Base-by-base conservation (phyloP, 164 flowering plant genomes). In the Aristolochia fimbriata region DNA sequence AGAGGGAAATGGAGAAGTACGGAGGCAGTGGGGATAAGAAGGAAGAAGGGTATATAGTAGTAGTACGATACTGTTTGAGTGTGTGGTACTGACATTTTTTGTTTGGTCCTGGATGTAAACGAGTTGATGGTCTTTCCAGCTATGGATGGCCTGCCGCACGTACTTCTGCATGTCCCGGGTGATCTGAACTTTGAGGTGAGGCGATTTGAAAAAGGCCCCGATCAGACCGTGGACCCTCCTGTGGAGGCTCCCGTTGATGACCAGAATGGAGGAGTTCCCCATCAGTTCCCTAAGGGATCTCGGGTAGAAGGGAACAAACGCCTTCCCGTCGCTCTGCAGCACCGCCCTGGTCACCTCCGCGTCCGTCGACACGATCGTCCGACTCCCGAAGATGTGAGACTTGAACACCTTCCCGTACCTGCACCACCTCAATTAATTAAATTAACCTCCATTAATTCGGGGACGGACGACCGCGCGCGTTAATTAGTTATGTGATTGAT, bases 341-440 rank as follows among this genome's bases (percentile, higher is more conserved):
- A 93, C 71, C 61, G 78, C 67, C 45, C 64, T 78, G 60, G 71
- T 90, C 74, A 93, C 87, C 72, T 93, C 99, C 49, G 88, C 90
- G 66, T 93, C 97, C 7, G 87, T 90, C 7, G 99, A 86, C 4
- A 93, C 81, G 0, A 93, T 81, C 0, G 91, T 84, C 0, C 82
- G 85, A 50, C 80, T 85, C 48, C 97, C 98, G 67, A 90, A 86
- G 61, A 93, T 76, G 71, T 93, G 97, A 15, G 98, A 87, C 75
- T 89, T 90, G 74, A 93, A 93, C 78, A 93, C 97, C 69, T 83
- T 86, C 62, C 98, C 98, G 71, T 90, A 90, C 86, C 98, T 89
- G 37, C 52, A 74, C 23, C 55, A 22, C 20, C 17, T 10, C 62
- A 41, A 41, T 37, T n/a, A 47, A 25, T 46, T 46, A n/a, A n/a